Conservation (phyloP, 768 basidiomycete species). For the Phlebiopsis flavidoalba region DNA sequence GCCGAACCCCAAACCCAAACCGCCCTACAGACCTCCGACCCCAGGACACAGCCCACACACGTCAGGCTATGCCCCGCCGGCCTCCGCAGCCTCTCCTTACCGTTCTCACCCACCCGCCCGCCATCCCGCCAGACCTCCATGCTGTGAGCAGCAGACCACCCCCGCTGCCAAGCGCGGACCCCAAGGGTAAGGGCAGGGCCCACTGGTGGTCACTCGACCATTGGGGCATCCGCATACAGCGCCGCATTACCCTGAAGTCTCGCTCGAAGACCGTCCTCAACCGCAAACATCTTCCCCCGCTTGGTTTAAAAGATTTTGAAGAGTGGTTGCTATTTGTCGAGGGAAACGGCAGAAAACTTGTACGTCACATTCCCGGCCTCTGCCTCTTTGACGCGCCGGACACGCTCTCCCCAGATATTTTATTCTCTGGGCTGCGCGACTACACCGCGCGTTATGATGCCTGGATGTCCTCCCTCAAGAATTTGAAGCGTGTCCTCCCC, state of each 20-base stretch:
- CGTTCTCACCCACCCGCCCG: constrained; percentile 6
- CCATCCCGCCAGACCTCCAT: constrained; percentile 1
- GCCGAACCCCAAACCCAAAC: neutral
- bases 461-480: constrained; percentile 27
- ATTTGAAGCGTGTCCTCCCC: neutral
- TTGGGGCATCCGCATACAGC: constrained; percentile 39
- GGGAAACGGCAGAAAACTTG: constrained; percentile 69
- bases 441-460: constrained; percentile 48
- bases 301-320: constrained; percentile 52
- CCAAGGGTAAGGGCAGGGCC: constrained; percentile 6
- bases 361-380: constrained; percentile 27
- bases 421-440: constrained; percentile 74
- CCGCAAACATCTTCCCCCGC: constrained; percentile 72
- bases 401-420: constrained; percentile 51
- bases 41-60: constrained; percentile 27
- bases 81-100: constrained; percentile 33
- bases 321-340: constrained; percentile 83
- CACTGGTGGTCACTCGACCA: neutral
- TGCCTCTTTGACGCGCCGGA: neutral
- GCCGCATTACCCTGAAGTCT: constrained; percentile 48
- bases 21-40: constrained; percentile 4
- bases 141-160: constrained; percentile 37
- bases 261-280: constrained; percentile 61
- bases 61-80: constrained; percentile 28
- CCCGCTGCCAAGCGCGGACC: constrained; percentile 53